A percentile compares a stretch with the other conserved stretches of the same genome.
Evolutionary conservation across 2,329 filamentous ascomycete species (phyloP).

Genomic region (Arthrinium phaeospermum): DNA sequence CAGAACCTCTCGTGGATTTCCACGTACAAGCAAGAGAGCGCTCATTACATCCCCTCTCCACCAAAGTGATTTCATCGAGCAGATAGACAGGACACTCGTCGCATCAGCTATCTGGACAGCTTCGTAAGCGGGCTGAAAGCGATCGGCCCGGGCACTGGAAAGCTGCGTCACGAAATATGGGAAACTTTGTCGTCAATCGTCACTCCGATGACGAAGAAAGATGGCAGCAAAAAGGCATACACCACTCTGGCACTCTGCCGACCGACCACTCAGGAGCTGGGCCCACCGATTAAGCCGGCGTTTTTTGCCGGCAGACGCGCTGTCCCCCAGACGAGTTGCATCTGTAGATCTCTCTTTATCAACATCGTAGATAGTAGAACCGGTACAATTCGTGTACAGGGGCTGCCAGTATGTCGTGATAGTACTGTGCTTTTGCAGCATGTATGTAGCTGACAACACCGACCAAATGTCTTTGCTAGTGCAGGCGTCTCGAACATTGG

Average conservation of each 20-base stretch:
- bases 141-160: not conserved
- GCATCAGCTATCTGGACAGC: not conserved
- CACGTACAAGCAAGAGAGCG: not conserved
- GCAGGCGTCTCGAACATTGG: not conserved
- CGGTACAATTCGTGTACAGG: too few relatives aligned
- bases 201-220: conserved; percentile 8
- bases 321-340: not conserved
- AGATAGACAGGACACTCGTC: not conserved
- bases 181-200: conserved; percentile 8
- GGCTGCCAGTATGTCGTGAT: not conserved
- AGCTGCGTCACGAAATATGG: conserved; percentile 13
- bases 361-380: not conserved
- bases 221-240: not conserved
- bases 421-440: not conserved
- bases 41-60: not conserved
- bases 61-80: conserved; percentile 10
- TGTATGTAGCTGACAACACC: not conserved
- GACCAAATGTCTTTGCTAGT: not conserved
- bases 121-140: not conserved
- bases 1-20: not conserved
- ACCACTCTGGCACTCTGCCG: not conserved
- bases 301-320: conserved; percentile 13
- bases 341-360: not conserved
- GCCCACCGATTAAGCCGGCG: conserved; percentile 5
- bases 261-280: not conserved